Evolutionary conservation across 129 eudicot genomes (phyloP), one percentile per base, ranked within the genome.

Genomic region (Heracleum sosnowskyi): DNA sequence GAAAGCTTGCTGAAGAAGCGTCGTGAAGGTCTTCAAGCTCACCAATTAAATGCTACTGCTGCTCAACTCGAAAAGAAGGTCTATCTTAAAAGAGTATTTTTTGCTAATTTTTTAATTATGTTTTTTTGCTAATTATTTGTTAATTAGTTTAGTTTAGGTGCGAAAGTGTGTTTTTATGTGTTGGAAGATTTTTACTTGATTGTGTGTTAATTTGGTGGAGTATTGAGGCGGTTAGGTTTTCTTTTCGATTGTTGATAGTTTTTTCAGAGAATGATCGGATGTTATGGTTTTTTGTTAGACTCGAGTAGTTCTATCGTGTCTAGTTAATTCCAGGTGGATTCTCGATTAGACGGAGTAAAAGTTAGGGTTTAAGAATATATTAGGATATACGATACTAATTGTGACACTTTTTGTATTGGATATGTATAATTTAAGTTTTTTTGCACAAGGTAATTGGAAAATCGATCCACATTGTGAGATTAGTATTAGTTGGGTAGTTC

Each of bases 1-100:
- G 97, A 92, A 87, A 92, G 83, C 81, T 90, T 92, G 79, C 84
- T 88, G 40, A 92, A 92, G 93, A 92, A 92, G 88, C 93, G 96
- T 35, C 93, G 77, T 20, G 77, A 44, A 44, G 77, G 77, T 13
- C 77, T 74, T 74, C 57, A 74, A 42, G 39, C 77, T n/a, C 77
- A 74, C 2, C 77, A 74, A 44, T 45, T 74, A 0, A 46, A 26
- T 9, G 53, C 34, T 12, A 41, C 53, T 72, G 76, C 77, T 49
- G 33, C 60, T 44, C 77, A 74, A 7, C 60, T 42, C 26, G 77
- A 74, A 12, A 74, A 74, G 26, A 74, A 74, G 60, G 77, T 74
- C 72, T 1, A 12, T 31, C n/a, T n/a, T n/a, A n/a, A n/a, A n/a
- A n/a, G n/a, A n/a, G n/a, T n/a, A n/a, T n/a, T n/a, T n/a, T n/a